Evolutionary conservation across 1,284 basidiomycete species (phyloP), one percentile per base, ranked within the genome.

Genomic region (Meripilus lineatus): DNA sequence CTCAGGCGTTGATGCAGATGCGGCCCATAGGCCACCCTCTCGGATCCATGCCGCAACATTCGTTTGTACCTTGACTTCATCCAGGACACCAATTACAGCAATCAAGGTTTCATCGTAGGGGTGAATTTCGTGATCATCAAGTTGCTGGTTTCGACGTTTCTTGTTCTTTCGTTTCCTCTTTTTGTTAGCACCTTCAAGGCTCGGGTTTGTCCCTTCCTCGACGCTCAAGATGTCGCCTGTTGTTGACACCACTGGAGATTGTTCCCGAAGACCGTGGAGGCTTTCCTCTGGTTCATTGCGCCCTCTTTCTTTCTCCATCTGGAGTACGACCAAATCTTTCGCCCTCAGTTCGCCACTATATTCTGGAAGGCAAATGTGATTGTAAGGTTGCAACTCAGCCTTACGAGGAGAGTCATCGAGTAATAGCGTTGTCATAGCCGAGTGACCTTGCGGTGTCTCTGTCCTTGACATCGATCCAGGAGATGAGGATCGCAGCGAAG

Each of bases 361-460:
- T 57, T 90, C 88, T 2, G 67, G 69, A 46, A 91, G 72, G 54
- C 81, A 85, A 14, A 90, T 63, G 54, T 91, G 88, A 57, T 87
- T 91, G 66, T 75, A 85, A 0, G 89, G 90, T 56, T 93, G 91
- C 23, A 88, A 65, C 15, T 68, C 71, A 0, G 88, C 89, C 59
- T 93, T 93, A 34, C 71, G 69, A 5, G 77, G 75, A 2, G 88
- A 89, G 58, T 93, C 90, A 57, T 93, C 90, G 13, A 93, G 70
- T 14, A 93, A 73, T 15, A 93, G 62, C 0, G 90, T 92, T 2
- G 85, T 84, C 14, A 66, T 56, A 0, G 82, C 76, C 0, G 80
- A 83, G 54, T 88, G 83, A 1, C 30, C 50, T 47, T 53, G 49
- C 5, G 47, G 43, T n/a, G n/a, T n/a, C n/a, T n/a, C n/a, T n/a